Conservation (phyloP, 75 land plant species). For the Pinus taeda region DNA sequence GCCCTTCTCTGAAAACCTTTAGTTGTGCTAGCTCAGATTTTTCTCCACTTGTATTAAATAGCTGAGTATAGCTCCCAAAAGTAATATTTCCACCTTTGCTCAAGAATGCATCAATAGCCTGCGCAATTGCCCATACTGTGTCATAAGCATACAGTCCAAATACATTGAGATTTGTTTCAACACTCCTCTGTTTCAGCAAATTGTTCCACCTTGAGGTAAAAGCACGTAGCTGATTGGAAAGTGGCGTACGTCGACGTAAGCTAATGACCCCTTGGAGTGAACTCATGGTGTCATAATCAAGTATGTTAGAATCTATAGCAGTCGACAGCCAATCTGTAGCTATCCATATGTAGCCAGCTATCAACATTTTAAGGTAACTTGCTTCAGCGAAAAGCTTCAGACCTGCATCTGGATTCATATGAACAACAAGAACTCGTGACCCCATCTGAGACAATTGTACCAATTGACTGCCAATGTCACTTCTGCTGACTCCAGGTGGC, state of each 20-base stretch:
- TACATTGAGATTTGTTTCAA: slow-evolving; percentile 12
- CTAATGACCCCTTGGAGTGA: slow-evolving; percentile 47
- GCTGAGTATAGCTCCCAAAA: slow-evolving; percentile 14
- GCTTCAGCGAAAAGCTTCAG: slow-evolving; percentile 51
- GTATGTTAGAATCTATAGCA: slow-evolving; percentile 33
- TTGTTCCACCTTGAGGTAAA: slow-evolving; percentile 21
- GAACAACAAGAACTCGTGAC: slow-evolving; percentile 57
- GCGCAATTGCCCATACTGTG: slow-evolving; percentile 38
- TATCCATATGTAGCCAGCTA: slow-evolving; percentile 66
- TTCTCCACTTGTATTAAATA: slow-evolving; percentile 3
- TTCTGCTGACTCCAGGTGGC: slow-evolving; percentile 15
- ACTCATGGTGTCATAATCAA: slow-evolving; percentile 13
- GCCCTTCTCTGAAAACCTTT: slow-evolving; percentile 45
- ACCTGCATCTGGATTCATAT: slow-evolving; percentile 36
- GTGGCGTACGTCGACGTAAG: slow-evolving; percentile 29
- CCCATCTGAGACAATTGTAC: slow-evolving; percentile 44
- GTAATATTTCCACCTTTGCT: slow-evolving; percentile 21
- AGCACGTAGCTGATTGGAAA: slow-evolving; percentile 12
- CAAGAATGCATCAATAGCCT: slow-evolving; percentile 22
- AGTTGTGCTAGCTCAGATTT: slow-evolving; percentile 10
- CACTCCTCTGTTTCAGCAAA: background rate
- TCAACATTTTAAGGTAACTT: slow-evolving; percentile 44
- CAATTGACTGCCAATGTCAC: slow-evolving; percentile 22
- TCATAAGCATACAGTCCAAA: slow-evolving; percentile 50
- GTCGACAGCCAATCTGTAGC: slow-evolving; percentile 56